These are phyloP conservation scores for Apiotrichum domesticum DNA, from an alignment of 1,284 basidiomycete genomes.

Conservation along the genomic window DNA sequence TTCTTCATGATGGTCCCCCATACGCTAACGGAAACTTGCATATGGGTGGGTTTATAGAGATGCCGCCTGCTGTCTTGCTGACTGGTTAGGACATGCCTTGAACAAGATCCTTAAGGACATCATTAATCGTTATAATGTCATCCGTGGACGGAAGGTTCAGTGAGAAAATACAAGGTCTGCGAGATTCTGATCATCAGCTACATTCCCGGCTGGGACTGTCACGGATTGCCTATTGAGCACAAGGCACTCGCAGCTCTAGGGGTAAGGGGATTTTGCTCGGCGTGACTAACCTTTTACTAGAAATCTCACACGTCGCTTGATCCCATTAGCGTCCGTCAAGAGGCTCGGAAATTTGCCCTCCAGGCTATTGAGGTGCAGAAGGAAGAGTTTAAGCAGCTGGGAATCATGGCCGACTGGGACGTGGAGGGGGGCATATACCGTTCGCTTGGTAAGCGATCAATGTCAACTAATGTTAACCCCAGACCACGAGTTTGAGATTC, in stretches of 20 bases:
- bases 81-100: conserved; percentile 72
- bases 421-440: conserved; percentile 67
- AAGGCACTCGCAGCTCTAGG: conserved; percentile 75
- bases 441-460: conserved; percentile 61
- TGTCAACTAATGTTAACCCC: not conserved
- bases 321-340: conserved; percentile 60
- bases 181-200: conserved; percentile 56
- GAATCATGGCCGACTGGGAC: conserved; percentile 90
- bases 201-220: conserved; percentile 96
- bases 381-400: conserved; percentile 72
- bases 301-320: conserved; percentile 52
- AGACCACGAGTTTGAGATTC: conserved; percentile 83
- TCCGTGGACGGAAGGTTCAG: conserved; percentile 74
- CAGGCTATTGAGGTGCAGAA: conserved; percentile 72
- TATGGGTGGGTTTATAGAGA: conserved; percentile 61
- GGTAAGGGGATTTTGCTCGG: conserved; percentile 47
- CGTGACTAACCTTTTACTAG: conserved; percentile 11
- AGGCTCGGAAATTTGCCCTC: conserved; percentile 67
- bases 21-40: conserved; percentile 96
- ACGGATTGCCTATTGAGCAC: conserved; percentile 93
- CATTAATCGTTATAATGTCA: conserved; percentile 82
- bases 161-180: conserved; percentile 46
- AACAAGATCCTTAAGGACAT: conserved; percentile 98
- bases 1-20: conserved; percentile 93
- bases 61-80: not conserved